phyloP scores from a whole-genome alignment of 768 basidiomycete species.

The Macrolepiota albuminosa region DNA sequence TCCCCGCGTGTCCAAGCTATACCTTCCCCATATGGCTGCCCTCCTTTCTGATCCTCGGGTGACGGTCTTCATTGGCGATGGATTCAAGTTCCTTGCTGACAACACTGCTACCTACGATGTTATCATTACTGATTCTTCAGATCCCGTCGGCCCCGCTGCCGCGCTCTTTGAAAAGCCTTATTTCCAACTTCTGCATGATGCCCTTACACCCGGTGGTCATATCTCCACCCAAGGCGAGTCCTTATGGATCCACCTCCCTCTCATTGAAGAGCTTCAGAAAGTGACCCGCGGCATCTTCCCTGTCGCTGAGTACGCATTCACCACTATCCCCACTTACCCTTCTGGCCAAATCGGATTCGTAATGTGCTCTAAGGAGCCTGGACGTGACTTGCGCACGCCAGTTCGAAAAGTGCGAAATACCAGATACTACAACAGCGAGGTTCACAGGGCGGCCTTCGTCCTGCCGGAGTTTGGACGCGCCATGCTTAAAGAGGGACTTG shows the following conservation, averaged over 20 bases:
- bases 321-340: slow-evolving; percentile 97
- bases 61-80: slow-evolving; percentile 84
- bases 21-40: slow-evolving; percentile 89
- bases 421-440: slow-evolving; percentile 77
- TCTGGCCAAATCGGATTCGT: slow-evolving; percentile 98
- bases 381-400: slow-evolving; percentile 67
- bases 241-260: slow-evolving; percentile 87
- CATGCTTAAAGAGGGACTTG: slow-evolving; percentile 66
- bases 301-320: slow-evolving; percentile 84
- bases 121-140: slow-evolving; percentile 98
- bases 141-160: slow-evolving; percentile 94
- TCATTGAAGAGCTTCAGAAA: slow-evolving; percentile 72
- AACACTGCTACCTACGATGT: slow-evolving; percentile 89
- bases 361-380: slow-evolving; percentile 74
- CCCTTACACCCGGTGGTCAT: slow-evolving; percentile 83
- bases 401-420: slow-evolving; percentile 67
- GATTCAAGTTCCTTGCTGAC: slow-evolving; percentile 93
- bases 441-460: slow-evolving; percentile 82
- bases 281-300: slow-evolving; percentile 76
- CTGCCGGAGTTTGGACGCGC: slow-evolving; percentile 90
- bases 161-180: slow-evolving; percentile 96
- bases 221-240: slow-evolving; percentile 97
- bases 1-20: slow-evolving; percentile 88
- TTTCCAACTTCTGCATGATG: slow-evolving; percentile 91
- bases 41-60: slow-evolving; percentile 80